Conservation (phyloP, 768 basidiomycete species). For the Calocera viscosa region DNA sequence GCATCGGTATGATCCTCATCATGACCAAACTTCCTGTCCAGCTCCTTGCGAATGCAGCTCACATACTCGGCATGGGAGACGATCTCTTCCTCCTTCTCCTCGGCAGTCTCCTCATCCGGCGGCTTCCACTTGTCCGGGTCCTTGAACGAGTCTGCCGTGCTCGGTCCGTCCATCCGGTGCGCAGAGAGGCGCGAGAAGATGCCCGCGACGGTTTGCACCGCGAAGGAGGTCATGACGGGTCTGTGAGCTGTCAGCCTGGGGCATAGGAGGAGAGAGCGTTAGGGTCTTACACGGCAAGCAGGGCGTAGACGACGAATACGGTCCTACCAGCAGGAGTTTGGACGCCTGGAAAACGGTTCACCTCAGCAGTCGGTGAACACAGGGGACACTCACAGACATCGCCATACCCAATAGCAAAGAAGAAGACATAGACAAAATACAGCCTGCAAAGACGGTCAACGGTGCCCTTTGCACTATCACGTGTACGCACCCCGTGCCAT, state of each 20-base stretch:
- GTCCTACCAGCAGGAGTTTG: slow-evolving; percentile 55
- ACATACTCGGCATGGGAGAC: background rate
- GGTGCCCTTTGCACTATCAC: background rate
- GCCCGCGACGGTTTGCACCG: slow-evolving; percentile 14
- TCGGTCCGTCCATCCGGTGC: background rate
- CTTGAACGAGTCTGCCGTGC: background rate
- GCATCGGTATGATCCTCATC: background rate
- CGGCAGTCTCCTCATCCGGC: background rate
- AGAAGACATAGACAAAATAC: slow-evolving; percentile 56
- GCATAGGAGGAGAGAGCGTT: background rate
- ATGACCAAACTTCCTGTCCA: background rate
- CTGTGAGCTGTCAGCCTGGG: background rate
- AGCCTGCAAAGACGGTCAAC: slow-evolving; percentile 21
- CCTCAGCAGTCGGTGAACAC: slow-evolving; percentile 35
- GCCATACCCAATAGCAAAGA: slow-evolving; percentile 58
- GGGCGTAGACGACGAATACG: slow-evolving; percentile 66
- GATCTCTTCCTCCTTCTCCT: background rate
- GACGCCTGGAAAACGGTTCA: slow-evolving; percentile 30
- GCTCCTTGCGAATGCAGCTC: background rate
- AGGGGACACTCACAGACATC: slow-evolving; percentile 18
- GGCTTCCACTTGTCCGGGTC: background rate
- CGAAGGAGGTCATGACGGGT: slow-evolving; percentile 15
- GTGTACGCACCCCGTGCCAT: slow-evolving; percentile 34
- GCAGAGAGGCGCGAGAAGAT: slow-evolving; percentile 11
- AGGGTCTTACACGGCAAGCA: slow-evolving; percentile 43